A percentile compares a stretch with the other conserved stretches of the same genome.
Conservation (phyloP, 495 filamentous ascomycete species). For the Xylaria longipes region DNA sequence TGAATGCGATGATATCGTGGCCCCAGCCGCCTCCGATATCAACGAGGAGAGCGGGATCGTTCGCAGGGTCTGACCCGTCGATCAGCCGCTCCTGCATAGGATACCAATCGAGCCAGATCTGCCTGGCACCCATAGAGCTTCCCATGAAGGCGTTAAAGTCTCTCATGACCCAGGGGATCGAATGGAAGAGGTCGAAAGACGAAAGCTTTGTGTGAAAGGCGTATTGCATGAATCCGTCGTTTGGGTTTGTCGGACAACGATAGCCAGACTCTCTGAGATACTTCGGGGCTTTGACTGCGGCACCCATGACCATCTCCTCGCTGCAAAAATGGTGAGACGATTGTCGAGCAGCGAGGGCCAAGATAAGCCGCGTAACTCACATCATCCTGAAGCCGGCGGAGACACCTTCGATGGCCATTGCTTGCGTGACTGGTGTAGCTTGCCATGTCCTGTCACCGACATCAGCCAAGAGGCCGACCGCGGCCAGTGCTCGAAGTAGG, state of each 20-base stretch:
- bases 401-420: constrained; percentile 18
- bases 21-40: constrained; percentile 50
- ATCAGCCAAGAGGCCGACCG: constrained; percentile 12
- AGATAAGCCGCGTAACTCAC: neutral
- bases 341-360: neutral
- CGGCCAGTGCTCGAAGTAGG: constrained; percentile 7
- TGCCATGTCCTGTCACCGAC: constrained; percentile 21
- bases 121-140: constrained; percentile 34
- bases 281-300: constrained; percentile 25
- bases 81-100: constrained; percentile 33
- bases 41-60: constrained; percentile 37
- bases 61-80: neutral
- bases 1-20: constrained; percentile 42
- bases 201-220: constrained; percentile 36
- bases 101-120: constrained; percentile 39
- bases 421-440: constrained; percentile 14
- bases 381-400: constrained; percentile 16
- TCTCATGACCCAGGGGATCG: constrained; percentile 22
- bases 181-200: constrained; percentile 35
- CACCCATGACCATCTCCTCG: constrained; percentile 23
- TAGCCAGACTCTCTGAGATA: constrained; percentile 31
- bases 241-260: constrained; percentile 31
- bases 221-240: constrained; percentile 46
- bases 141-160: constrained; percentile 42
- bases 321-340: neutral